These are phyloP conservation scores for Shiraia sp. DNA, from an alignment of 2,329 filamentous ascomycete genomes.

Conservation along the genomic window DNA sequence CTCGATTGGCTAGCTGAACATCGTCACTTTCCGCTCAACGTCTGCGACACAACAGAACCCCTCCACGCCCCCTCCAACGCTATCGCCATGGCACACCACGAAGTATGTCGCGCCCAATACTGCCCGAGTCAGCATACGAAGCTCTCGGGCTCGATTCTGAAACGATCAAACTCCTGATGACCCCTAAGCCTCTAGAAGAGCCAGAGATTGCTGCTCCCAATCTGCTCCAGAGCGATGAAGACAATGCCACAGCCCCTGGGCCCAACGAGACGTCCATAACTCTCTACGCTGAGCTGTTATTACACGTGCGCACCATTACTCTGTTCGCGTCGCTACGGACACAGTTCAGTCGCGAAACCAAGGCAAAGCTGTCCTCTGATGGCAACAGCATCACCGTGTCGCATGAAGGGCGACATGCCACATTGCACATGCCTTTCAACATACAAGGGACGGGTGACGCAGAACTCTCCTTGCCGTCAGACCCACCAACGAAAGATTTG, in stretches of 20 bases:
- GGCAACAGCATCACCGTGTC: slow-evolving; percentile 49
- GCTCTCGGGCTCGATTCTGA: slow-evolving; percentile 37
- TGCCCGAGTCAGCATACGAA: slow-evolving; percentile 43
- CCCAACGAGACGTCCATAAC: slow-evolving; percentile 38
- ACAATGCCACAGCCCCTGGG: slow-evolving; percentile 24
- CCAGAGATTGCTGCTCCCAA: slow-evolving; percentile 33
- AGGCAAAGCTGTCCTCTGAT: slow-evolving; percentile 50
- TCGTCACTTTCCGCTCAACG: background rate
- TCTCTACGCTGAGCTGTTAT: slow-evolving; percentile 64
- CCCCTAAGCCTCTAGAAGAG: slow-evolving; percentile 27
- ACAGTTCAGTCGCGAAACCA: slow-evolving; percentile 48
- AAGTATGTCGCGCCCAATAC: slow-evolving; percentile 37
- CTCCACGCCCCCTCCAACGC: slow-evolving; percentile 14
- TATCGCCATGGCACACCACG: slow-evolving; percentile 31
- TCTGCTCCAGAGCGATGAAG: slow-evolving; percentile 32
- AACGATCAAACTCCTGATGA: slow-evolving; percentile 38
- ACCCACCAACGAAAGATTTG: slow-evolving; percentile 53
- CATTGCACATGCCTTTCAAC: slow-evolving; percentile 52
- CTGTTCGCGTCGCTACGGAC: slow-evolving; percentile 58
- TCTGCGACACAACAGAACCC: slow-evolving; percentile 2
- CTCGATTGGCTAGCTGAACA: slow-evolving; percentile 1
- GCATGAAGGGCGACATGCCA: slow-evolving; percentile 51
- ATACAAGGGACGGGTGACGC: slow-evolving; percentile 50
- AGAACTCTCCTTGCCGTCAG: slow-evolving; percentile 55
- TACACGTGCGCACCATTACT: slow-evolving; percentile 64